A percentile compares a stretch with the other conserved stretches of the same genome.
These are phyloP conservation scores for Cokeromyces recurvatus DNA, from an alignment of 371 early-diverging fungal species.

Conservation along the genomic window DNA sequence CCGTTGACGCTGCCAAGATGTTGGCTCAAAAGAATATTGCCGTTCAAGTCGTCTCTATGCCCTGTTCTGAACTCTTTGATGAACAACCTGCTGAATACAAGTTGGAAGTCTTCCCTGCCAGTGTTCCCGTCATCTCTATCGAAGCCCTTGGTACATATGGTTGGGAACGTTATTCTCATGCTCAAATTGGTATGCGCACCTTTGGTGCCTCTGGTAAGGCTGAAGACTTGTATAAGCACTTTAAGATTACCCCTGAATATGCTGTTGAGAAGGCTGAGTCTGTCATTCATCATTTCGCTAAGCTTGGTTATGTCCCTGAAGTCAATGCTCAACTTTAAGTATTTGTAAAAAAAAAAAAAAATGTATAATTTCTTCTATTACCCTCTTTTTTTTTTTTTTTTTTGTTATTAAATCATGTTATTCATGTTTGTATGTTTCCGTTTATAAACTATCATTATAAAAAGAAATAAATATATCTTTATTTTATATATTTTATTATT, in stretches of 20 bases:
- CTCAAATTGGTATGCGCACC: constrained; percentile 86
- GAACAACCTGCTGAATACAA: constrained; percentile 87
- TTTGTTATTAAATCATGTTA: no score
- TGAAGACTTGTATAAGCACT: constrained; percentile 22
- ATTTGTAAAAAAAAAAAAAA: no score
- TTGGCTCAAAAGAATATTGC: constrained; percentile 56
- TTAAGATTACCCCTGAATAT: constrained; percentile 23
- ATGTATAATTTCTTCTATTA: no score
- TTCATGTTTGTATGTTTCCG: no score
- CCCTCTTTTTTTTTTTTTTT: no score
- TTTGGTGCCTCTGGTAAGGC: constrained; percentile 83
- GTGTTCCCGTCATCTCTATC: constrained; percentile 80
- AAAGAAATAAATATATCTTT: no score
- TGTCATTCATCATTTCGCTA: constrained; percentile 19
- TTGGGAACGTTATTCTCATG: constrained; percentile 94
- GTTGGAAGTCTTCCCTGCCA: constrained; percentile 73
- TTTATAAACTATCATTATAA: no score
- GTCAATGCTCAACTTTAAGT: constrained; percentile 23
- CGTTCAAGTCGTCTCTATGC: constrained; percentile 93
- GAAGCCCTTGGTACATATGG: constrained; percentile 94
- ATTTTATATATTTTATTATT: no score
- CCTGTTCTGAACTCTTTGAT: constrained; percentile 95
- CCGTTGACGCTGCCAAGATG: constrained; percentile 78
- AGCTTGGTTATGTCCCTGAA: constrained; percentile 32
- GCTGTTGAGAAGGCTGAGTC: constrained; percentile 22